phyloP scores from a whole-genome alignment of 805 yeast species.

The Kazachstania martiniae region DNA sequence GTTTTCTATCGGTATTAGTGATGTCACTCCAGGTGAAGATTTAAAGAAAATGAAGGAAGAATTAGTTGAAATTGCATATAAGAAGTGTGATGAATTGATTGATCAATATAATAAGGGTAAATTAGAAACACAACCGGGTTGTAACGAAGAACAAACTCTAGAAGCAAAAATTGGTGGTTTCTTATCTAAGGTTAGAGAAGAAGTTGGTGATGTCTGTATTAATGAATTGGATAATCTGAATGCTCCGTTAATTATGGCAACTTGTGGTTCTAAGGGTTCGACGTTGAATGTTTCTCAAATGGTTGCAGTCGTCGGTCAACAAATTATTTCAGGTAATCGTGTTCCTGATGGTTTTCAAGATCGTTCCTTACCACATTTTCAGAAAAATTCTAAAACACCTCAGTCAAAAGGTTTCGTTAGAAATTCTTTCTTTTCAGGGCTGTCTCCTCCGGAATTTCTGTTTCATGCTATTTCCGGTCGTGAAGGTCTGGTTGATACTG shows the following conservation, averaged over 20 bases:
- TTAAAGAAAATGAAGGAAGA: slow-evolving; percentile 70
- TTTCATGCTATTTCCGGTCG: slow-evolving; percentile 99
- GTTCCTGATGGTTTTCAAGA: slow-evolving; percentile 99
- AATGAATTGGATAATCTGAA: slow-evolving; percentile 78
- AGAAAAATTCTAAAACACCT: slow-evolving; percentile 91
- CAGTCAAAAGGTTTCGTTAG: slow-evolving; percentile 96
- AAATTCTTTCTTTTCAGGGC: slow-evolving; percentile 88
- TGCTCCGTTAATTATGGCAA: slow-evolving; percentile 97
- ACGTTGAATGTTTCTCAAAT: slow-evolving; percentile 96
- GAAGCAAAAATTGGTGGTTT: slow-evolving; percentile 97
- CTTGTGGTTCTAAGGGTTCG: slow-evolving; percentile 98
- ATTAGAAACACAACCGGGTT: slow-evolving; percentile 96
- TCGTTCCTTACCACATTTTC: slow-evolving; percentile 93
- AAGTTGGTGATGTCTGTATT: slow-evolving; percentile 97
- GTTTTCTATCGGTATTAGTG: slow-evolving; percentile 92
- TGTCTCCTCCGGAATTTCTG: slow-evolving; percentile 91
- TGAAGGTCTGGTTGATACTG: slow-evolving; percentile 98
- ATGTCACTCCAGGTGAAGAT: slow-evolving; percentile 85
- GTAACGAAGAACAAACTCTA: slow-evolving; percentile 95
- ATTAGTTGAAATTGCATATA: slow-evolving; percentile 84
- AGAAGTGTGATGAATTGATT: slow-evolving; percentile 85
- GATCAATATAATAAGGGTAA: slow-evolving; percentile 68
- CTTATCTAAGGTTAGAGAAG: slow-evolving; percentile 94
- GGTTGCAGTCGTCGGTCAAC: slow-evolving; percentile 99
- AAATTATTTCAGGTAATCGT: slow-evolving; percentile 96